phyloP scores from a whole-genome alignment of 805 yeast genomes.

The Saccharomyces mikatae region DNA sequence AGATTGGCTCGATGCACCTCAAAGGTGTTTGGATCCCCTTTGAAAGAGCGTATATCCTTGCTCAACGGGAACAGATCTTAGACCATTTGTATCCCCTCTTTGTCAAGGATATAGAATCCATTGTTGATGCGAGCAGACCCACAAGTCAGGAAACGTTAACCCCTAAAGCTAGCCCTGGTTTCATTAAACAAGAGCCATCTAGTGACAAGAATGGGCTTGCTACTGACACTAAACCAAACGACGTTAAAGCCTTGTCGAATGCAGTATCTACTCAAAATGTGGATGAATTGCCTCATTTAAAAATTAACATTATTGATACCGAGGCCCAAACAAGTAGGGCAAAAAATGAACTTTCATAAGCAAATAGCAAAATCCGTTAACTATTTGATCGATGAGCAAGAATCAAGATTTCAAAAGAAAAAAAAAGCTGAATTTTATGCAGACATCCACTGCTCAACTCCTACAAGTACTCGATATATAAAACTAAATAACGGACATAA shows the following conservation, averaged over 20 bases:
- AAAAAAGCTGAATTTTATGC: not conserved
- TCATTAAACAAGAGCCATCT: not conserved
- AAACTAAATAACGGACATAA: not conserved
- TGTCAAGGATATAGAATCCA: conserved; percentile 58
- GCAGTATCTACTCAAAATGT: not conserved
- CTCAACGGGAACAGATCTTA: conserved; percentile 67
- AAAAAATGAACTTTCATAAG: not conserved
- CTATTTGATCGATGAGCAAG: not conserved
- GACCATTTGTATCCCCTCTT: conserved; percentile 60
- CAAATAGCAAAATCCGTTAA: not conserved
- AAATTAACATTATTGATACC: not conserved
- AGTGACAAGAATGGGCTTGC: not conserved
- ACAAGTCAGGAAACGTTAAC: not conserved
- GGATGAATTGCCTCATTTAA: not conserved
- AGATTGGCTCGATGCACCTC: conserved; percentile 79
- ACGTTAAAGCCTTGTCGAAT: not conserved
- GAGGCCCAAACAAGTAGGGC: not conserved
- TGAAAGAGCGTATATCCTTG: conserved; percentile 74
- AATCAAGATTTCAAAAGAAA: not conserved
- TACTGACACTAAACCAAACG: not conserved
- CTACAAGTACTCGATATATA: not conserved
- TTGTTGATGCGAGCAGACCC: not conserved
- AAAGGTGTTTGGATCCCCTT: conserved; percentile 90
- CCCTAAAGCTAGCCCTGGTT: not conserved
- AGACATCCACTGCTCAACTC: not conserved